Evolutionary conservation across 2,329 filamentous ascomycete genomes (phyloP).

Genomic region (Aspergillus sp.): DNA sequence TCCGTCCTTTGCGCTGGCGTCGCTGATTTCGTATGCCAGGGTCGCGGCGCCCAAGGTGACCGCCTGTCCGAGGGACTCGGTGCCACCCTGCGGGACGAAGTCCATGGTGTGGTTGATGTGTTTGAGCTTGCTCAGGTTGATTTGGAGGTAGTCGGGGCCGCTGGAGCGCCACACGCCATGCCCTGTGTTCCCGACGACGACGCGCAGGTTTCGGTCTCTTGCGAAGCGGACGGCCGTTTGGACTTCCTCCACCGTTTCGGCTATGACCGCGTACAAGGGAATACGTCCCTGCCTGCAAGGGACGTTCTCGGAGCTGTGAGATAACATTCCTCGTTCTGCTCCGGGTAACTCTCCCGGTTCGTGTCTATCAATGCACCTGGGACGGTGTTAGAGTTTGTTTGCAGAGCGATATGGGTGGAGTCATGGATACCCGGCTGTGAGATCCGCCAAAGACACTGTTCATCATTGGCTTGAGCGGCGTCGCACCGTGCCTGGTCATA

Average conservation of each 20-base stretch:
- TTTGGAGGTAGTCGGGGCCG: constrained; percentile 33
- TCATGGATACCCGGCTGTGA: constrained; percentile 18
- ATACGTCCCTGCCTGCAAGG: constrained; percentile 35
- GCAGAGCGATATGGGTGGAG: background rate
- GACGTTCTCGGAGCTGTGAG: constrained; percentile 22
- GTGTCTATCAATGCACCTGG: constrained; percentile 26
- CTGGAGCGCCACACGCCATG: constrained; percentile 20
- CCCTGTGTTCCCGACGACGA: constrained; percentile 38
- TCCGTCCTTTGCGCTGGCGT: background rate
- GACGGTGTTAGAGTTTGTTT: constrained; percentile 10
- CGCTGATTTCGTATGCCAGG: constrained; percentile 7
- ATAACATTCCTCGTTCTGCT: constrained; percentile 35
- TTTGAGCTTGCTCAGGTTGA: constrained; percentile 20
- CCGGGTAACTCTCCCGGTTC: constrained; percentile 40
- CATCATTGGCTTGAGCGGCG: constrained; percentile 8
- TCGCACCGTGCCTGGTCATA: constrained; percentile 13
- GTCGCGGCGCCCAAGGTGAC: constrained; percentile 12
- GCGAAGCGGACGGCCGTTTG: constrained; percentile 37
- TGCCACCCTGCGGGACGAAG: constrained; percentile 7
- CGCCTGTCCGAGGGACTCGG: background rate
- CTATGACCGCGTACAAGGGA: constrained; percentile 34
- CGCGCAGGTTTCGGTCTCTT: constrained; percentile 17
- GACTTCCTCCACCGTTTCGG: constrained; percentile 29
- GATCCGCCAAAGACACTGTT: constrained; percentile 34
- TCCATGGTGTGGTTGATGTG: constrained; percentile 4